Percentiles rank a stretch among this genome's conserved stretches.
These are phyloP conservation scores for Penicillium steckii DNA, from an alignment of 495 filamentous ascomycete species.

Conservation along the genomic window DNA sequence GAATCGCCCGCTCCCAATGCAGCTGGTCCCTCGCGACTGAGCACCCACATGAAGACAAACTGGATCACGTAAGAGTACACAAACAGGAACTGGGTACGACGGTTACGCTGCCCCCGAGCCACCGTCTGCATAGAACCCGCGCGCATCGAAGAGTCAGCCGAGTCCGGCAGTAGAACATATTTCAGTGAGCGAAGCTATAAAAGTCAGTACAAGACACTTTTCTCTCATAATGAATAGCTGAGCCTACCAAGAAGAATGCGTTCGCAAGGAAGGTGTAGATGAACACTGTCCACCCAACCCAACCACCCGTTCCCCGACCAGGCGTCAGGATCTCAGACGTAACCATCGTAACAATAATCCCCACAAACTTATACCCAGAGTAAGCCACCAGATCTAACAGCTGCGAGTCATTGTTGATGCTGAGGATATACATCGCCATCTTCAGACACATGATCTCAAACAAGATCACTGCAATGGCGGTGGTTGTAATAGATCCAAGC, in stretches of 20 bases:
- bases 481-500: slow-evolving; percentile 82
- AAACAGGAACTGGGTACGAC: slow-evolving; percentile 93
- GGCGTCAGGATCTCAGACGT: slow-evolving; percentile 73
- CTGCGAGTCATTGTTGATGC: slow-evolving; percentile 84
- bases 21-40: slow-evolving; percentile 58
- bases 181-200: slow-evolving; percentile 88
- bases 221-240: background rate
- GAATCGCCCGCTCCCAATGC: slow-evolving; percentile 25
- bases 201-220: slow-evolving; percentile 17
- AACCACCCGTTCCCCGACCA: slow-evolving; percentile 76
- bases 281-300: slow-evolving; percentile 87
- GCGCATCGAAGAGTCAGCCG: slow-evolving; percentile 59
- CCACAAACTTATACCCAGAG: slow-evolving; percentile 98
- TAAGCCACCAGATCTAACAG: slow-evolving; percentile 93
- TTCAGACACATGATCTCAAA: slow-evolving; percentile 89
- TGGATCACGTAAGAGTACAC: slow-evolving; percentile 93
- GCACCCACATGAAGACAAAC: slow-evolving; percentile 91
- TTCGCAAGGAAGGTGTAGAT: slow-evolving; percentile 88
- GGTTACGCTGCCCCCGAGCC: slow-evolving; percentile 78
- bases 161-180: slow-evolving; percentile 93
- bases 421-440: slow-evolving; percentile 87
- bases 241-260: slow-evolving; percentile 92
- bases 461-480: slow-evolving; percentile 73
- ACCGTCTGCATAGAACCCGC: slow-evolving; percentile 73
- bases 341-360: slow-evolving; percentile 82